A percentile compares a stretch with the other conserved stretches of the same genome.
Evolutionary conservation across 2,329 filamentous ascomycete species (phyloP).

Genomic region (Chlorencoelia australis): DNA sequence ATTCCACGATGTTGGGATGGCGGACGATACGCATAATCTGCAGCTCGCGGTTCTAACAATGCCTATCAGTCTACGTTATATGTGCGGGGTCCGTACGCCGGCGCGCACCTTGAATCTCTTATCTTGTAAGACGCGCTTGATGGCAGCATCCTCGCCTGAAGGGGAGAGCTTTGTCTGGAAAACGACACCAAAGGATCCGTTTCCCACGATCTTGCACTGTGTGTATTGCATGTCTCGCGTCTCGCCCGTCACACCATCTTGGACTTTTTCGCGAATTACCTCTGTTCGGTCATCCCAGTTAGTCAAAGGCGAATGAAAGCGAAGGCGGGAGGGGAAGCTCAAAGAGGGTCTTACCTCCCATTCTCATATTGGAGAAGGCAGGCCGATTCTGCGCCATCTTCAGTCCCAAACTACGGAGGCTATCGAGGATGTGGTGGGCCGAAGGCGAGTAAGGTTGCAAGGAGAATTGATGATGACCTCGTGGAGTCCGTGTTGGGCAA

Average conservation of each 20-base stretch:
- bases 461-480: conserved; percentile 30
- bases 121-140: conserved; percentile 97
- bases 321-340: not conserved
- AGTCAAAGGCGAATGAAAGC: conserved; percentile 6
- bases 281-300: conserved; percentile 51
- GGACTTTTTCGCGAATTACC: conserved; percentile 96
- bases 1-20: conserved; percentile 96
- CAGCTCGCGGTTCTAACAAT: conserved; percentile 80
- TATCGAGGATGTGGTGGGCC: conserved; percentile 33
- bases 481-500: conserved; percentile 46
- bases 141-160: conserved; percentile 95
- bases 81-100: not conserved
- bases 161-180: conserved; percentile 98
- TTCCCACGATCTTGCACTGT: conserved; percentile 98
- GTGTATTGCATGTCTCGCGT: conserved; percentile 96
- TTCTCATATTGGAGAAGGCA: conserved; percentile 79
- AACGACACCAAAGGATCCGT: conserved; percentile 96
- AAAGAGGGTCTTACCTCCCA: conserved; percentile 66
- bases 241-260: conserved; percentile 94
- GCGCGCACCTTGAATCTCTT: conserved; percentile 91
- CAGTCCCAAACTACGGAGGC: conserved; percentile 24
- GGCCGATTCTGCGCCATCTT: conserved; percentile 85
- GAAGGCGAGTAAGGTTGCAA: conserved; percentile 36
- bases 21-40: conserved; percentile 99
- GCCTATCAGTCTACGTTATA: conserved; percentile 24